Conservation (phyloP, 1,284 basidiomycete genomes). For the Lentinula novae-zelandiae region DNA sequence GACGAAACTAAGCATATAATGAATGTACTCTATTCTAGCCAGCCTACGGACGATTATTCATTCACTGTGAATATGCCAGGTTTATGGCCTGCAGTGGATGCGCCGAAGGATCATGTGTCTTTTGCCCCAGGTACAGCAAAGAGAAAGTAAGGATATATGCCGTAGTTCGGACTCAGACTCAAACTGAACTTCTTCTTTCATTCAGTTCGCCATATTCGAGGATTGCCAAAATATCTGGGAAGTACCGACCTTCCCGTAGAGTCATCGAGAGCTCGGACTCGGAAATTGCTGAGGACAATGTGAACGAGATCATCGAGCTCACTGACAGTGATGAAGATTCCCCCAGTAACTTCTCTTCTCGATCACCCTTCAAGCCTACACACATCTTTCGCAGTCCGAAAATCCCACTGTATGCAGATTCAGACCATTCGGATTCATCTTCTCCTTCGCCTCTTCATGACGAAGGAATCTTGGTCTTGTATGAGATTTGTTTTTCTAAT, state of each 20-base stretch:
- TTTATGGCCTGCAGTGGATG: not conserved
- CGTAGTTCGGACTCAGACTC: not conserved
- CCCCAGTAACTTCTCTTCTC: not conserved
- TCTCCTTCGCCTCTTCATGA: constrained; percentile 20
- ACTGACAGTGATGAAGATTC: not conserved
- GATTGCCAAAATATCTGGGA: constrained; percentile 10
- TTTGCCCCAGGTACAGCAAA: not conserved
- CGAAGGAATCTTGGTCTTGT: constrained; percentile 46
- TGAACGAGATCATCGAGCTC: constrained; percentile 4
- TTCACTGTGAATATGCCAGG: constrained; percentile 3
- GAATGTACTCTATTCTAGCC: not conserved
- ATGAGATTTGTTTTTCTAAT: constrained; percentile 19
- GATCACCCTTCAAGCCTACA: not conserved
- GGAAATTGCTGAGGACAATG: constrained; percentile 19
- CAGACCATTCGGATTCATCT: constrained; percentile 22
- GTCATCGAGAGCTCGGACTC: constrained; percentile 35
- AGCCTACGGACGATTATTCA: not conserved
- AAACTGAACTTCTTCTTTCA: not conserved
- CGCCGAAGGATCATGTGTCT: not conserved
- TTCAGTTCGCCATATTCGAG: not conserved
- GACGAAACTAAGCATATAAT: not conserved
- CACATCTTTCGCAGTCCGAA: not conserved
- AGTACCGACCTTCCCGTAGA: constrained; percentile 22
- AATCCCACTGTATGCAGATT: constrained; percentile 26
- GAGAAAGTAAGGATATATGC: not conserved